A percentile compares a stretch with the other conserved stretches of the same genome.
phyloP scores from a whole-genome alignment of 257 asterid species.

The Solanum sparsipilum region DNA sequence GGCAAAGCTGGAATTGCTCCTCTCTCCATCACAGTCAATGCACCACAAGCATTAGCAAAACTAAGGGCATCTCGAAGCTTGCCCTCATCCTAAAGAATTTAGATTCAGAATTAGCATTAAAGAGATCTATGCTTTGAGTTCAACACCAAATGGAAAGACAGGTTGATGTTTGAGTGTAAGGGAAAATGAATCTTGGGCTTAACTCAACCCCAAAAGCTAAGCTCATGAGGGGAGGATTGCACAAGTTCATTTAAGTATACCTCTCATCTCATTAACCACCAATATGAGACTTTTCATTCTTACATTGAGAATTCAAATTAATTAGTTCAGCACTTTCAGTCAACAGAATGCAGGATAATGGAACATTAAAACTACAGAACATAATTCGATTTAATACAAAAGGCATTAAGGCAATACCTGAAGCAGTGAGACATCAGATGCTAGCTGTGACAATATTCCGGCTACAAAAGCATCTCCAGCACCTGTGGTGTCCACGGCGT shows the following conservation, averaged over 20 bases:
- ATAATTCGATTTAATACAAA: neutral
- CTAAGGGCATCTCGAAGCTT: conserved; percentile 65
- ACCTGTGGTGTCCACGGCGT: conserved; percentile 87
- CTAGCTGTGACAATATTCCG: conserved; percentile 72
- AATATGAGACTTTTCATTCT: neutral
- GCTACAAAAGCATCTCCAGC: conserved; percentile 99
- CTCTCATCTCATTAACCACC: neutral
- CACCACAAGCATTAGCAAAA: conserved; percentile 93
- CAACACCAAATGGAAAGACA: neutral
- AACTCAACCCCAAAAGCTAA: neutral
- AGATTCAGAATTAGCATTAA: neutral
- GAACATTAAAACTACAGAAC: neutral
- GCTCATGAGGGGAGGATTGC: neutral
- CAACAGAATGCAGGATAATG: neutral
- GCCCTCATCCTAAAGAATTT: conserved; percentile 49
- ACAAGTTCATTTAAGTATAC: neutral
- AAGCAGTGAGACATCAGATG: conserved; percentile 58
- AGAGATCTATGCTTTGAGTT: neutral
- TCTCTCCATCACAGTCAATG: conserved; percentile 84
- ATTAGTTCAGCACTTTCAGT: neutral
- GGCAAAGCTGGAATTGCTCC: conserved; percentile 99
- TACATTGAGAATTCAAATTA: neutral
- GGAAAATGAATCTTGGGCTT: neutral
- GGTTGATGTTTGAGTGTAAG: neutral
- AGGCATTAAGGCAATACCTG: conserved; percentile 37